Evolutionary conservation across 1,284 basidiomycete species (phyloP).

Genomic region (Ustilago xerochloae): DNA sequence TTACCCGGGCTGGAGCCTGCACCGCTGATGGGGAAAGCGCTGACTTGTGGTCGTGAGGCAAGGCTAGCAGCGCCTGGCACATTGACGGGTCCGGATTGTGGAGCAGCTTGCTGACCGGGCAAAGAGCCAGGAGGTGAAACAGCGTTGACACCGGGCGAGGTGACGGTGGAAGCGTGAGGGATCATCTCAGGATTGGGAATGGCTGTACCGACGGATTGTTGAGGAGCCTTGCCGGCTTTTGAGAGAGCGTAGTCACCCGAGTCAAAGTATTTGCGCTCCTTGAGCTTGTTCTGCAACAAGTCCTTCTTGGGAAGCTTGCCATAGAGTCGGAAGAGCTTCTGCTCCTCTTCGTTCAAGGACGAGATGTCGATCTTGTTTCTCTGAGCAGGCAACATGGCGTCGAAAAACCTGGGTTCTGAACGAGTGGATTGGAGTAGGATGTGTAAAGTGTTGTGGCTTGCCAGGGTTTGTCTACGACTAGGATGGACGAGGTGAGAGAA

Average conservation of each 20-base stretch:
- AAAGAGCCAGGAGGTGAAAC: constrained; percentile 75
- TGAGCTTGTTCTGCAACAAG: constrained; percentile 90
- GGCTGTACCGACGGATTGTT: constrained; percentile 87
- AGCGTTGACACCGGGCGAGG: constrained; percentile 74
- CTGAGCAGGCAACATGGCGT: constrained; percentile 83
- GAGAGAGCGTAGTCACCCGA: constrained; percentile 96
- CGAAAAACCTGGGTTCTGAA: constrained; percentile 10
- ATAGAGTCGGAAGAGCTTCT: constrained; percentile 92
- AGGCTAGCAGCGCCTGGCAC: constrained; percentile 74
- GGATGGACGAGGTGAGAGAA: background rate
- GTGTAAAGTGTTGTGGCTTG: background rate
- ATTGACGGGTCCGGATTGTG: constrained; percentile 78
- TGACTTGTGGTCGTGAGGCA: constrained; percentile 70
- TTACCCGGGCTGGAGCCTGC: constrained; percentile 50
- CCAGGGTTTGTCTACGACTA: too few relatives aligned
- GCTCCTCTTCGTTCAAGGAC: constrained; percentile 89
- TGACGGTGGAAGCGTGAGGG: constrained; percentile 67
- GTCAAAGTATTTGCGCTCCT: constrained; percentile 98
- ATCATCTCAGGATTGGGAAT: constrained; percentile 87
- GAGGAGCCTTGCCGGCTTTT: constrained; percentile 89
- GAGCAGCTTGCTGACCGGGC: constrained; percentile 75
- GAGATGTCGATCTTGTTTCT: constrained; percentile 91
- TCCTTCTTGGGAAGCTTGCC: constrained; percentile 96
- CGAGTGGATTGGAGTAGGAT: background rate
- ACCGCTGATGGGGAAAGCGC: constrained; percentile 53